Evolutionary conservation across 2,329 filamentous ascomycete genomes (phyloP).

Genomic region (Hortaea werneckii): DNA sequence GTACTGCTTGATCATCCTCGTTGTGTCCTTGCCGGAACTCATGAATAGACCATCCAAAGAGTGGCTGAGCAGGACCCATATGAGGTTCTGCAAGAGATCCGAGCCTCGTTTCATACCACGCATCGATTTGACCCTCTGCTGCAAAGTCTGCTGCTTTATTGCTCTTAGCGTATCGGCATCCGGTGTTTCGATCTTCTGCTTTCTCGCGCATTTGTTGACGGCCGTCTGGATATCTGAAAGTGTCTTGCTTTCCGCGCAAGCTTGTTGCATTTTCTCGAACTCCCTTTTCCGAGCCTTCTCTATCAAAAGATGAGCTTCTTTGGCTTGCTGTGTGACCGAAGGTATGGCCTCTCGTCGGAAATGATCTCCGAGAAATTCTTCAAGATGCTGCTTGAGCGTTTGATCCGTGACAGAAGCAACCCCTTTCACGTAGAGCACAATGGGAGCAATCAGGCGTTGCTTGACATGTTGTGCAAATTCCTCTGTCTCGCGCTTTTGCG

Average conservation of each 20-base stretch:
- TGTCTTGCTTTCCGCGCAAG: conserved; percentile 11
- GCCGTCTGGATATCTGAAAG: conserved; percentile 15
- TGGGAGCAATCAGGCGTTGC: conserved; percentile 13
- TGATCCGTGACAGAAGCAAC: conserved; percentile 15
- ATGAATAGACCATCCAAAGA: conserved; percentile 20
- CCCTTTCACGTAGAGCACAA: conserved; percentile 20
- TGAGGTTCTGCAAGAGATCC: conserved; percentile 25
- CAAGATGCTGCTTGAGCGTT: conserved; percentile 17
- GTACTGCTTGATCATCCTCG: conserved; percentile 25
- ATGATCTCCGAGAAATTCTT: conserved; percentile 16
- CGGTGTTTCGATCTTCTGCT: conserved; percentile 17
- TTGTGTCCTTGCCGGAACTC: conserved; percentile 27
- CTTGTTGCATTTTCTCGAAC: conserved; percentile 17
- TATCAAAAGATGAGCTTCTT: conserved; percentile 11
- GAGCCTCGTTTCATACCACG: conserved; percentile 16
- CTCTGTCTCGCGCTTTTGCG: conserved; percentile 7
- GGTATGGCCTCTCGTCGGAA: conserved; percentile 18
- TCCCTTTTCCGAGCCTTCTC: conserved; percentile 16
- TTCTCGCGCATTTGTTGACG: conserved; percentile 16
- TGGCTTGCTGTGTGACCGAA: conserved; percentile 4
- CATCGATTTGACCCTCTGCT: conserved; percentile 16
- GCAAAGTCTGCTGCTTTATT: conserved; percentile 13
- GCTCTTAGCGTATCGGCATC: conserved; percentile 5
- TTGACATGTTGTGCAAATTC: conserved; percentile 10
- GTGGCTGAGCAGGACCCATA: conserved; percentile 24